phyloP scores from a whole-genome alignment of 768 basidiomycete genomes.

The Tubosaeta sp. region DNA sequence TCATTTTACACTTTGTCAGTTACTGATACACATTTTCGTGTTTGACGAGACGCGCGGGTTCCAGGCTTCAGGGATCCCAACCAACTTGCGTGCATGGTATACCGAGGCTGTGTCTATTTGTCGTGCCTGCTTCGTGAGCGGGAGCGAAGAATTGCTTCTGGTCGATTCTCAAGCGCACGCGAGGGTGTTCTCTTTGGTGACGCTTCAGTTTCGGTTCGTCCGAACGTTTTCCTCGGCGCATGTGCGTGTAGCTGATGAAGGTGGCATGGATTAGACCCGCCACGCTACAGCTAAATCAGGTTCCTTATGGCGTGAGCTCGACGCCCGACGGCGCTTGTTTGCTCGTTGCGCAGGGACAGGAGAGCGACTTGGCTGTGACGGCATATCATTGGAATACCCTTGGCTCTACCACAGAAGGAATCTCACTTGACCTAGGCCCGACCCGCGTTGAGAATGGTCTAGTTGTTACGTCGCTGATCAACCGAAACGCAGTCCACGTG shows the following conservation, averaged over 20 bases:
- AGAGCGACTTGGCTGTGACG: not conserved
- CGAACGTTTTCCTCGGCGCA: not conserved
- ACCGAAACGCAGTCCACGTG: constrained; percentile 40
- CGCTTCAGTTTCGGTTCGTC: constrained; percentile 48
- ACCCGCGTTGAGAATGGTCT: constrained; percentile 19
- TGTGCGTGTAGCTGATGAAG: not conserved
- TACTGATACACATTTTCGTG: constrained; percentile 41
- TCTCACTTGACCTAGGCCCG: constrained; percentile 30
- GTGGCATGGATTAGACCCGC: constrained; percentile 36
- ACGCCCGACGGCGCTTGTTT: constrained; percentile 56
- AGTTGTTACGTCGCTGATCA: constrained; percentile 43
- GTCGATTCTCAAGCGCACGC: constrained; percentile 42
- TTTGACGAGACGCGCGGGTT: constrained; percentile 44
- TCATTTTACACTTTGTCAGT: constrained; percentile 11
- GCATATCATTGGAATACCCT: constrained; percentile 57
- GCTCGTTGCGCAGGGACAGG: constrained; percentile 29
- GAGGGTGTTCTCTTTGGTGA: constrained; percentile 49
- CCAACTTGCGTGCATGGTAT: constrained; percentile 46
- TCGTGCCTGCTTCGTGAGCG: constrained; percentile 42
- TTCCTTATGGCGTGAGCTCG: constrained; percentile 32
- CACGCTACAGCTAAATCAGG: constrained; percentile 33
- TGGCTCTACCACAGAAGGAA: constrained; percentile 47
- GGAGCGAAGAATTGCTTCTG: constrained; percentile 49
- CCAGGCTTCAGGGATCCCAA: constrained; percentile 37
- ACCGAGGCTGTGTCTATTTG: constrained; percentile 22